Evolutionary conservation across 1,284 basidiomycete species (phyloP).

Genomic region (Paramarasmius palmivorus): DNA sequence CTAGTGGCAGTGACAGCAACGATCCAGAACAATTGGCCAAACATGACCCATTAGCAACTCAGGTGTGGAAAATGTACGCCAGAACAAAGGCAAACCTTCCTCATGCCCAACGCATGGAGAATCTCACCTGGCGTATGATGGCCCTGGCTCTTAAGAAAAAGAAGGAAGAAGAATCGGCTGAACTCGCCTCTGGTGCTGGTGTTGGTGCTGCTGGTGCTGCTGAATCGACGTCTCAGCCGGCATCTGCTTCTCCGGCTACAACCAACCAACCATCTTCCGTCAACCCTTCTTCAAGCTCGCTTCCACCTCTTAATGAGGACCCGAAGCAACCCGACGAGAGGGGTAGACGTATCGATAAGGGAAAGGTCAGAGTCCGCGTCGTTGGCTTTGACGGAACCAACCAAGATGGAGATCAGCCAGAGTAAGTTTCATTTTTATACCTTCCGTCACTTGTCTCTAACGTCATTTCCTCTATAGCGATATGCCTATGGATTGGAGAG

Average conservation of each 20-base stretch:
- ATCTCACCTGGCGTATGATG: slow-evolving; percentile 98
- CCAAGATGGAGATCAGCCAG: slow-evolving; percentile 70
- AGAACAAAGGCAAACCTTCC: slow-evolving; percentile 86
- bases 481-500: slow-evolving; percentile 90
- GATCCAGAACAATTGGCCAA: slow-evolving; percentile 69
- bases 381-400: slow-evolving; percentile 78
- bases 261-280: neutral
- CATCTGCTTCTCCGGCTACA: slow-evolving; percentile 4
- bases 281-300: slow-evolving; percentile 9
- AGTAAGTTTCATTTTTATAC: slow-evolving; percentile 60
- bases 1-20: slow-evolving; percentile 33
- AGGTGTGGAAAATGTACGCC: slow-evolving; percentile 97
- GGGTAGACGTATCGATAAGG: slow-evolving; percentile 75
- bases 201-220: neutral
- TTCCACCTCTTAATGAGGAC: slow-evolving; percentile 11
- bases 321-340: slow-evolving; percentile 39
- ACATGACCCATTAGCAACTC: slow-evolving; percentile 90
- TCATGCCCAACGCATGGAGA: slow-evolving; percentile 95
- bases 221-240: neutral
- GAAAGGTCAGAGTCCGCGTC: slow-evolving; percentile 70
- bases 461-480: slow-evolving; percentile 35
- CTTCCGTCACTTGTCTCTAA: slow-evolving; percentile 2
- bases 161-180: slow-evolving; percentile 72
- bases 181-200: slow-evolving; percentile 15
- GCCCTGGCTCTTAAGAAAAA: slow-evolving; percentile 89